Percentiles rank a stretch among this genome's conserved stretches.
Evolutionary conservation across 1,284 basidiomycete genomes (phyloP).

Genomic region (Cryptococcus wingfieldii): DNA sequence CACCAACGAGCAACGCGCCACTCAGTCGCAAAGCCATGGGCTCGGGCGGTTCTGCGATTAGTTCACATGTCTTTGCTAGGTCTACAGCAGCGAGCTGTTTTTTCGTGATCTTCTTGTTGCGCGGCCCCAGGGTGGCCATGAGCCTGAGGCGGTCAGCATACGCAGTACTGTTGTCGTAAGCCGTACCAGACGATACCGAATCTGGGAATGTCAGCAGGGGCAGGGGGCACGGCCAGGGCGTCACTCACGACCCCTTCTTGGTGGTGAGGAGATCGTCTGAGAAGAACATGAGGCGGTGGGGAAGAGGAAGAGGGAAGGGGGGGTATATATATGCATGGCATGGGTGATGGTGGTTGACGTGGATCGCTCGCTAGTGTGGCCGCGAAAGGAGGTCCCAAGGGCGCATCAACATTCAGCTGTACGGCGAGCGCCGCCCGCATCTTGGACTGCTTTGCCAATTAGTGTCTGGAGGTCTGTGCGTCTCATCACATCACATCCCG

Average conservation of each 20-base stretch:
- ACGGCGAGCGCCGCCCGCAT: too few relatives aligned
- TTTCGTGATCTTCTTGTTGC: constrained; percentile 72
- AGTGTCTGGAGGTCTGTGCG: too few relatives aligned
- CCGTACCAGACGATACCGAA: constrained; percentile 43
- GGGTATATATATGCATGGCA: constrained; percentile 1
- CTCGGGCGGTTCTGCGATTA: constrained; percentile 74
- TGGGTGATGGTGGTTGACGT: neutral
- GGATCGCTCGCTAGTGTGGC: too few relatives aligned
- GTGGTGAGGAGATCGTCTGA: constrained; percentile 36
- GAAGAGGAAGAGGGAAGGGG: constrained; percentile 8
- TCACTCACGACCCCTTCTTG: constrained; percentile 39
- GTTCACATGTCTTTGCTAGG: constrained; percentile 68
- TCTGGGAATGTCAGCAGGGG: constrained; percentile 10
- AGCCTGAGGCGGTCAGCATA: constrained; percentile 57
- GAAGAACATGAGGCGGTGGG: constrained; percentile 32
- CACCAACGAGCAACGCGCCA: constrained; percentile 80
- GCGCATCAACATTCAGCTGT: neutral
- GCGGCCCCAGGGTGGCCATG: constrained; percentile 78
- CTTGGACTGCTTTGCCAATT: too few relatives aligned
- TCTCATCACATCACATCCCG: too few relatives aligned
- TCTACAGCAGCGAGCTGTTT: constrained; percentile 74
- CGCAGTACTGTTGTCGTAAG: neutral
- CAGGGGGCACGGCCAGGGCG: neutral
- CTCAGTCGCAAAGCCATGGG: constrained; percentile 78
- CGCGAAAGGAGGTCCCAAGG: too few relatives aligned